These are phyloP conservation scores for Cyathus striatus DNA, from an alignment of 768 basidiomycete species.

Conservation along the genomic window DNA sequence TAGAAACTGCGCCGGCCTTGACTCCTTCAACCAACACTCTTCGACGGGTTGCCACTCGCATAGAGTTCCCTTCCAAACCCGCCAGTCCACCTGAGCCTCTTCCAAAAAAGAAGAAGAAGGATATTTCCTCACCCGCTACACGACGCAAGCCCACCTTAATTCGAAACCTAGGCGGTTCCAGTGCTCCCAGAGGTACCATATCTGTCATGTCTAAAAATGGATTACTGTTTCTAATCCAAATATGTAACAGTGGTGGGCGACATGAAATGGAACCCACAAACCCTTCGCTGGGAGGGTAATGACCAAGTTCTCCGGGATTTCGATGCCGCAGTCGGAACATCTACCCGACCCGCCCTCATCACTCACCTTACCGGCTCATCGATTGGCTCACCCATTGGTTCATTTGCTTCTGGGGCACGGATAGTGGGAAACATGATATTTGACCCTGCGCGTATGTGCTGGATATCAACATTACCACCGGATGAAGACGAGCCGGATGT, in stretches of 20 bases:
- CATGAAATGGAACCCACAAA: constrained; percentile 95
- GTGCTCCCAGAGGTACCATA: constrained; percentile 67
- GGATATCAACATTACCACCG: constrained; percentile 80
- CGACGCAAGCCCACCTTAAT: constrained; percentile 84
- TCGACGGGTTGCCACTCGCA: constrained; percentile 48
- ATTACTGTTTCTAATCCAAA: constrained; percentile 9
- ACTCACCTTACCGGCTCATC: constrained; percentile 90
- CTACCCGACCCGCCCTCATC: constrained; percentile 91
- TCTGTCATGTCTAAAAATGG: constrained; percentile 1
- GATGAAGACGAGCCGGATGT: constrained; percentile 95
- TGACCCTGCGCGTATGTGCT: constrained; percentile 91
- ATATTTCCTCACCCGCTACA: constrained; percentile 33
- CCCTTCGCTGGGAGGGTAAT: constrained; percentile 95
- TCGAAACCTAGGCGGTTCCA: constrained; percentile 68
- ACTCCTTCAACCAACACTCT: constrained; percentile 46
- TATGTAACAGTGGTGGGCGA: constrained; percentile 76
- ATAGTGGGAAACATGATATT: constrained; percentile 99
- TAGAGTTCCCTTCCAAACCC: constrained; percentile 46
- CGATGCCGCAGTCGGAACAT: constrained; percentile 75
- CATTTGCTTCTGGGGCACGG: constrained; percentile 72
- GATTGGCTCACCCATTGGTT: constrained; percentile 71
- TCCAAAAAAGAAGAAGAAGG: constrained; percentile 58
- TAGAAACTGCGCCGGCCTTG: constrained; percentile 21
- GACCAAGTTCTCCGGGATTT: constrained; percentile 89
- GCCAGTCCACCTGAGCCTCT: constrained; percentile 22